A percentile compares a stretch with the other conserved stretches of the same genome.
Conservation (phyloP, 352 stramenopile genomes). For the Elongisporangium undulatum region DNA sequence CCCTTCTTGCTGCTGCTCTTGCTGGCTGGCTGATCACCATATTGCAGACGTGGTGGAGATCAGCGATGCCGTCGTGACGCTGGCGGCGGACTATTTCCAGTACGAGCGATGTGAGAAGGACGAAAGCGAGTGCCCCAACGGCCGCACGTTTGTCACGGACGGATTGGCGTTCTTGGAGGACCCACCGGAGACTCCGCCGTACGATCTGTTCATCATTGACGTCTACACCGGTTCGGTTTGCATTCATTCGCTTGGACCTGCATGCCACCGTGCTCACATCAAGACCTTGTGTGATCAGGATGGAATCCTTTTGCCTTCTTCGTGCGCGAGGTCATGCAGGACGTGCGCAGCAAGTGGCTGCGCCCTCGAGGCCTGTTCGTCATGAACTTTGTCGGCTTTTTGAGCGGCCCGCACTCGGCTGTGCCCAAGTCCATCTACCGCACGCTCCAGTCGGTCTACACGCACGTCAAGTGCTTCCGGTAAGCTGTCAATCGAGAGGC, state of each 20-base stretch:
- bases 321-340: conserved; percentile 48
- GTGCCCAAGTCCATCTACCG: conserved; percentile 67
- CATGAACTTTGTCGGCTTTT: conserved; percentile 76
- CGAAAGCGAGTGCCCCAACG: conserved; percentile 35
- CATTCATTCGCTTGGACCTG: neutral
- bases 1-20: neutral
- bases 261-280: neutral
- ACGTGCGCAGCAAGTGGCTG: conserved; percentile 53
- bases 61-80: conserved; percentile 53
- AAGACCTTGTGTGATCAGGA: conserved; percentile 7
- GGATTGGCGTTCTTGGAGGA: conserved; percentile 55
- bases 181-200: conserved; percentile 22
- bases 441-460: conserved; percentile 63
- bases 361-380: conserved; percentile 50
- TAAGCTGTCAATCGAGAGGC: conserved; percentile 3
- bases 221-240: conserved; percentile 38
- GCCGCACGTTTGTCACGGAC: conserved; percentile 63
- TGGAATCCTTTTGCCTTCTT: conserved; percentile 76
- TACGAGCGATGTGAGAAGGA: conserved; percentile 53
- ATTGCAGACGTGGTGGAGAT: conserved; percentile 68
- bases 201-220: conserved; percentile 63
- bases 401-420: conserved; percentile 37
- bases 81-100: conserved; percentile 66
- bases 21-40: neutral
- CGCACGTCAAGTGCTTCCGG: conserved; percentile 62